These are phyloP conservation scores for Torulaspora globosa DNA, from an alignment of 1,139 yeast species.

Conservation along the genomic window DNA sequence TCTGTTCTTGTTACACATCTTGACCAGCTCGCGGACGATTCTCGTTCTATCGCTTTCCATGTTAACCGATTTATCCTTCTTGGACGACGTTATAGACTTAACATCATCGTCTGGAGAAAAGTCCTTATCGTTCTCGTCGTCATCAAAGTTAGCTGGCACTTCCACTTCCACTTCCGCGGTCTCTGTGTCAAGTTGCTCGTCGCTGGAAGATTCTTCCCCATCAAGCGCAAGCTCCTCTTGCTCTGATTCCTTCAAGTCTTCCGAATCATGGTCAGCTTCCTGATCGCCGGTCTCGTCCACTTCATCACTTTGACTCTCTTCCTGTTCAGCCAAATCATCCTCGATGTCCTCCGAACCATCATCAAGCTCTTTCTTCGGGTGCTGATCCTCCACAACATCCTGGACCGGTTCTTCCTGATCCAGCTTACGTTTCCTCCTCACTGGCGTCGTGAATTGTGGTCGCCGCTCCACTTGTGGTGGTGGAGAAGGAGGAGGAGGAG, in stretches of 20 bases:
- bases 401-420: conserved; percentile 3
- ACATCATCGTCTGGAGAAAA: conserved; percentile 24
- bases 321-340: conserved; percentile 15
- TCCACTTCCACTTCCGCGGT: conserved; percentile 13
- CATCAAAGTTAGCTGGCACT: conserved; percentile 18
- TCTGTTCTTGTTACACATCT: conserved; percentile 33
- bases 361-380: conserved; percentile 3
- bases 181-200: conserved; percentile 11
- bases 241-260: conserved; percentile 13
- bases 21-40: conserved; percentile 31
- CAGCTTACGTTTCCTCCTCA: conserved; percentile 6
- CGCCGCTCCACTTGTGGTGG: neutral
- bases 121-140: conserved; percentile 32
- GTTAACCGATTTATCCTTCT: conserved; percentile 24
- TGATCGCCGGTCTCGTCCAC: conserved; percentile 16
- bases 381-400: neutral
- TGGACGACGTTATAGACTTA: conserved; percentile 16
- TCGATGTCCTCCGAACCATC: conserved; percentile 10
- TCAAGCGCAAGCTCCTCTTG: conserved; percentile 15
- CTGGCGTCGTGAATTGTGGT: neutral
- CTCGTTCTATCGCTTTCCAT: conserved; percentile 29
- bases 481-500: conserved; percentile 1
- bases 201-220: conserved; percentile 3
- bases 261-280: conserved; percentile 13
- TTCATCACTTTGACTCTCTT: conserved; percentile 18